These are phyloP conservation scores for Cardamine resedifolia DNA, from an alignment of 345 rosid genomes.

Conservation along the genomic window DNA sequence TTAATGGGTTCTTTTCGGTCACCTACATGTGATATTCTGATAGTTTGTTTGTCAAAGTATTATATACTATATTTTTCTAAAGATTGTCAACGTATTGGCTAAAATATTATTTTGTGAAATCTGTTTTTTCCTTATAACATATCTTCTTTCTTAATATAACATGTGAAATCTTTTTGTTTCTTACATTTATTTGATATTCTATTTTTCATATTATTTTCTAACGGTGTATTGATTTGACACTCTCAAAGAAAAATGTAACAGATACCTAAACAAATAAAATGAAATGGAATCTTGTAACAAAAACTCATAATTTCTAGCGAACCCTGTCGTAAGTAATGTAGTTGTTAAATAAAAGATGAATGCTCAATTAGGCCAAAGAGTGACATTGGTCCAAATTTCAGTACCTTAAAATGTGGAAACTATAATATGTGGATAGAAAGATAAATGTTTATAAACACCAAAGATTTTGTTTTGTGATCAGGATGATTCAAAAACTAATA, in stretches of 20 bases:
- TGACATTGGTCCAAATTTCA: not conserved
- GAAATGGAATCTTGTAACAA: not conserved
- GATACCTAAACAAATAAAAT: not conserved
- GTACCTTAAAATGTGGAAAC: conserved; percentile 13
- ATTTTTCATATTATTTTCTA: not conserved
- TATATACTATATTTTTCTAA: not conserved
- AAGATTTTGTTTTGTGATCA: not conserved
- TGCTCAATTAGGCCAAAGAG: not conserved
- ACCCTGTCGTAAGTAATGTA: not conserved
- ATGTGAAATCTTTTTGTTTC: not conserved
- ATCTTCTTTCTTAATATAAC: not conserved
- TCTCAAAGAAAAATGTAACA: not conserved
- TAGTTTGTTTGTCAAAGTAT: not conserved
- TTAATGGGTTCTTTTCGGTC: not conserved
- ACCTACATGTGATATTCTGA: not conserved
- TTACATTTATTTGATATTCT: not conserved
- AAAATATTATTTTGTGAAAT: not conserved
- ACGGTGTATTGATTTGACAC: not conserved
- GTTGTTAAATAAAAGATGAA: not conserved
- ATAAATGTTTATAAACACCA: not conserved
- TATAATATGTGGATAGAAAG: not conserved
- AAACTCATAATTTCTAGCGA: not conserved
- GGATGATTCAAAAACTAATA: not conserved
- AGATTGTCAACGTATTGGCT: not conserved
- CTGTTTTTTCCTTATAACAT: not conserved